Evolutionary conservation across 2,329 filamentous ascomycete species (phyloP).

Genomic region (Cladosporium austrohemisphaericum): DNA sequence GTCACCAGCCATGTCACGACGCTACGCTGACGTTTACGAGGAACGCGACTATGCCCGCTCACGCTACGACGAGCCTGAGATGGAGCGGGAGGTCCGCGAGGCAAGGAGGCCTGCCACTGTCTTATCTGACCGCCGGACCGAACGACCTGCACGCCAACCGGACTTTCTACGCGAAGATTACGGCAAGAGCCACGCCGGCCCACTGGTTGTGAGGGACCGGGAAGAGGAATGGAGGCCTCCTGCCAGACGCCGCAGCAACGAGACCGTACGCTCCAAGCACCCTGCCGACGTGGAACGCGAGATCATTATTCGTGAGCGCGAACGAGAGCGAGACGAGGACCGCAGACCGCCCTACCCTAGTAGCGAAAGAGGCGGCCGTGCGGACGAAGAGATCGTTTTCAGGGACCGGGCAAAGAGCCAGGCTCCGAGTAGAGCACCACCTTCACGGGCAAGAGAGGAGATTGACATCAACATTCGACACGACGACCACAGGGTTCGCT

Average conservation of each 20-base stretch:
- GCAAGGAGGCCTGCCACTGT: constrained; percentile 31
- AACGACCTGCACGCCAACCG: constrained; percentile 42
- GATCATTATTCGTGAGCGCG: constrained; percentile 19
- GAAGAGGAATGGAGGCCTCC: constrained; percentile 35
- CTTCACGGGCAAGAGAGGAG: constrained; percentile 25
- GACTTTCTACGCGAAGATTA: constrained; percentile 52
- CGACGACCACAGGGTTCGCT: constrained; percentile 13
- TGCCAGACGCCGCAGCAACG: constrained; percentile 26
- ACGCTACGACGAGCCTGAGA: constrained; percentile 40
- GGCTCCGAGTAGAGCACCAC: constrained; percentile 31
- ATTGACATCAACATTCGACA: constrained; percentile 29
- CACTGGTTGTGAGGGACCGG: constrained; percentile 45
- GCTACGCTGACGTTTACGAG: constrained; percentile 43
- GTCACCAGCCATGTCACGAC: constrained; percentile 27
- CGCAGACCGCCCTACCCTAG: constrained; percentile 27
- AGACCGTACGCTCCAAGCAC: constrained; percentile 17
- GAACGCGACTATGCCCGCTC: constrained; percentile 38
- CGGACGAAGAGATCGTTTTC: constrained; percentile 39
- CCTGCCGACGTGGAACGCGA: constrained; percentile 11
- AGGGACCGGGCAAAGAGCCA: constrained; percentile 29
- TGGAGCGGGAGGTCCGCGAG: constrained; percentile 40
- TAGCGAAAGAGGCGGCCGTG: constrained; percentile 25
- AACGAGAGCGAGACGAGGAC: constrained; percentile 27
- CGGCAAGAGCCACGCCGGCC: constrained; percentile 40
- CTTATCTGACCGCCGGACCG: constrained; percentile 30